Evolutionary conservation across 805 yeast genomes (phyloP).

Genomic region (Myxozyma monticola): DNA sequence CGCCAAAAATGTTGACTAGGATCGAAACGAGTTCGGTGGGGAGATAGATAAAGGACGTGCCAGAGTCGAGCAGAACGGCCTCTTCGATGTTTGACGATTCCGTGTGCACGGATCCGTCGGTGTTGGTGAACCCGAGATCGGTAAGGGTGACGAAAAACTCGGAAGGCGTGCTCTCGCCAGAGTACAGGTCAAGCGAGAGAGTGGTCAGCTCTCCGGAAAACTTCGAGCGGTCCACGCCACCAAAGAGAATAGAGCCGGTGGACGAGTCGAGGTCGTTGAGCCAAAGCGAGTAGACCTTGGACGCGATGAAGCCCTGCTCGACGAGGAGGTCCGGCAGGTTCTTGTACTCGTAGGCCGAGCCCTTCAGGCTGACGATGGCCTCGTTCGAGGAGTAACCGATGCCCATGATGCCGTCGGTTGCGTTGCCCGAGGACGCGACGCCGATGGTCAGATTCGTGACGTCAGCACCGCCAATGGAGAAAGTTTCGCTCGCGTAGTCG

Average conservation of each 20-base stretch:
- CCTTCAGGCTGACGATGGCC: constrained; percentile 32
- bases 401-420: constrained; percentile 55
- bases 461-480: constrained; percentile 51
- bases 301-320: constrained; percentile 54
- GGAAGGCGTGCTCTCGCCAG: constrained; percentile 18
- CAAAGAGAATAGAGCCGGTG: constrained; percentile 44
- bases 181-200: constrained; percentile 11
- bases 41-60: constrained; percentile 52
- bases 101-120: constrained; percentile 6
- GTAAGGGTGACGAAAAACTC: constrained; percentile 25
- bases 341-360: constrained; percentile 45
- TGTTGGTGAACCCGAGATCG: constrained; percentile 23
- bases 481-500: constrained; percentile 62
- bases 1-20: constrained; percentile 39
- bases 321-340: constrained; percentile 68
- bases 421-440: constrained; percentile 64
- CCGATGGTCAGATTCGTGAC: constrained; percentile 65
- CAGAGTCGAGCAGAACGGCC: constrained; percentile 55
- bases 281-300: constrained; percentile 61
- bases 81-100: background rate
- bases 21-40: constrained; percentile 43
- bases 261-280: constrained; percentile 44
- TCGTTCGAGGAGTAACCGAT: constrained; percentile 43
- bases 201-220: constrained; percentile 44
- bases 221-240: constrained; percentile 54